These are phyloP conservation scores for Russula earlei DNA, from an alignment of 768 basidiomycete genomes.

Conservation along the genomic window DNA sequence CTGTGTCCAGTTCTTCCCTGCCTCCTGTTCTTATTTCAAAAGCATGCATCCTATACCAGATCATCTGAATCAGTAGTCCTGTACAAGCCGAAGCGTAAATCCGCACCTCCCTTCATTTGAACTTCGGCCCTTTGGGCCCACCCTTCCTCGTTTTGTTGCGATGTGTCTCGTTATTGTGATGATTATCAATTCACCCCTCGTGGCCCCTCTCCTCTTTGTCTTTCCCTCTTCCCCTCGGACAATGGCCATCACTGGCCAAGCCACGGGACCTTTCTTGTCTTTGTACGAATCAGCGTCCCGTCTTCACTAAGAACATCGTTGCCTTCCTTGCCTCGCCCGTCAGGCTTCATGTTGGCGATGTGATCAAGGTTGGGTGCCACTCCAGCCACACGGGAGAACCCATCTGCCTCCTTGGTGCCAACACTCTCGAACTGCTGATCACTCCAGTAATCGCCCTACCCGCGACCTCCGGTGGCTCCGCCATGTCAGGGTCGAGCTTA, in stretches of 20 bases:
- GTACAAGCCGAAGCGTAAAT: background rate
- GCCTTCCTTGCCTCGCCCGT: conserved; percentile 2
- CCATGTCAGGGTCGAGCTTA: background rate
- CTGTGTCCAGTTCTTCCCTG: background rate
- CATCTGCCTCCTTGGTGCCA: background rate
- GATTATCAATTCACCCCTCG: conserved; percentile 1
- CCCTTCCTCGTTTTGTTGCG: background rate
- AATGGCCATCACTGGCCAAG: background rate
- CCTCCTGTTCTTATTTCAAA: background rate
- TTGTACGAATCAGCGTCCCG: background rate
- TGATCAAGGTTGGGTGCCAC: conserved; percentile 15
- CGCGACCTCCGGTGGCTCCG: background rate
- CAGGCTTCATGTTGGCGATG: conserved; percentile 6
- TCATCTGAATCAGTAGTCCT: background rate
- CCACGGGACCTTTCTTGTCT: conserved; percentile 10
- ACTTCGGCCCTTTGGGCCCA: background rate
- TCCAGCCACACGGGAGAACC: conserved; percentile 1
- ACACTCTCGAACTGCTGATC: conserved; percentile 8
- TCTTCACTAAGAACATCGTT: conserved; percentile 5
- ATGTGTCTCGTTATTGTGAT: conserved; percentile 1
- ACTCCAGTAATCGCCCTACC: conserved; percentile 7
- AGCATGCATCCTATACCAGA: background rate
- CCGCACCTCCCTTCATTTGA: conserved; percentile 2
- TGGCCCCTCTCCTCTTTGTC: conserved; percentile 1
- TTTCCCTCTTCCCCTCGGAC: conserved; percentile 3